Evolutionary conservation across 768 basidiomycete species (phyloP).

Genomic region (Suillus subluteus): DNA sequence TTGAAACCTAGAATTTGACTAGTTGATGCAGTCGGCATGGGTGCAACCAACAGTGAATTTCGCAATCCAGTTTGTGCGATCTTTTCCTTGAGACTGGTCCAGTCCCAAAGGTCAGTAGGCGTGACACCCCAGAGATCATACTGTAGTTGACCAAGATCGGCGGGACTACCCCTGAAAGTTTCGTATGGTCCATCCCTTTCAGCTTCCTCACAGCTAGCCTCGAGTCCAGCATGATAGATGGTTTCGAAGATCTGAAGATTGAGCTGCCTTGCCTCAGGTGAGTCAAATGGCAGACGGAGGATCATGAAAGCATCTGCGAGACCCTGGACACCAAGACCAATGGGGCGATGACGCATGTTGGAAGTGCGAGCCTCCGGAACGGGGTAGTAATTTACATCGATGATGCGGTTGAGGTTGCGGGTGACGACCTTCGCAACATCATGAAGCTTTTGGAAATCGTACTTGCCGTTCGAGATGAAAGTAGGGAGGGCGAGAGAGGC

Average conservation of each 20-base stretch:
- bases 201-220: constrained; percentile 89
- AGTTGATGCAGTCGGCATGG: constrained; percentile 99
- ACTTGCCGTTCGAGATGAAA: constrained; percentile 80
- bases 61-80: constrained; percentile 80
- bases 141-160: constrained; percentile 84
- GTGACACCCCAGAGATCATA: constrained; percentile 96
- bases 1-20: constrained; percentile 98
- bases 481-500: constrained; percentile 95
- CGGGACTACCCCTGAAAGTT: constrained; percentile 91
- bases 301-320: constrained; percentile 99
- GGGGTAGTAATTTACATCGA: constrained; percentile 96
- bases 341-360: constrained; percentile 97
- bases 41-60: constrained; percentile 89
- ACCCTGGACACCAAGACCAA: constrained; percentile 97
- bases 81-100: constrained; percentile 84
- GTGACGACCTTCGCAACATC: constrained; percentile 92
- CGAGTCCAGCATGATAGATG: constrained; percentile 94
- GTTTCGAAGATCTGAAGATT: constrained; percentile 99
- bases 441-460: constrained; percentile 95
- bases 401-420: constrained; percentile 91
- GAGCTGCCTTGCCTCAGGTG: constrained; percentile 79
- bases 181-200: constrained; percentile 81
- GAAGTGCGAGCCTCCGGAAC: constrained; percentile 88
- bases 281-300: constrained; percentile 94
- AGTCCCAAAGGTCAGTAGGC: constrained; percentile 93